Evolutionary conservation across 805 yeast genomes (phyloP).

Genomic region (Yarrowia divulgata): DNA sequence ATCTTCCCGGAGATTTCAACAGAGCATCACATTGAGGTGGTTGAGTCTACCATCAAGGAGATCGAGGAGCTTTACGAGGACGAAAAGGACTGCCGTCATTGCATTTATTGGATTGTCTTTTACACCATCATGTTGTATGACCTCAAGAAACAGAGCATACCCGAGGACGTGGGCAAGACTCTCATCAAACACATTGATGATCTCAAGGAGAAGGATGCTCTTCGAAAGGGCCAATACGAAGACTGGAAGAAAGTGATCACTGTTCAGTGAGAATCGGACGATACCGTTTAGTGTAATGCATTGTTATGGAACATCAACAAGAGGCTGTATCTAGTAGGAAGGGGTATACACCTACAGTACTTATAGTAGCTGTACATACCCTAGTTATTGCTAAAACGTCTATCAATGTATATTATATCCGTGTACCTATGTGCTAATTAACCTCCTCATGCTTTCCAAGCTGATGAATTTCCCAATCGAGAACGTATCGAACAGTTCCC

Average conservation of each 20-base stretch:
- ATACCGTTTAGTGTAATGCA: background rate
- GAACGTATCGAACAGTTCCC: slow-evolving; percentile 49
- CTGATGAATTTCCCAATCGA: slow-evolving; percentile 47
- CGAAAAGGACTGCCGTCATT: slow-evolving; percentile 78
- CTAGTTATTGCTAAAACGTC: too few species aligned
- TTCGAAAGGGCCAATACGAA: slow-evolving; percentile 46
- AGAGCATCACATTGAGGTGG: slow-evolving; percentile 52
- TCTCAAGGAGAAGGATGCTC: slow-evolving; percentile 46
- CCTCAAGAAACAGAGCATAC: slow-evolving; percentile 36
- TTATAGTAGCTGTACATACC: too few species aligned
- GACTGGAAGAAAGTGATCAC: slow-evolving; percentile 28
- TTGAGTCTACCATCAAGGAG: slow-evolving; percentile 57
- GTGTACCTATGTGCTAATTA: slow-evolving; percentile 12
- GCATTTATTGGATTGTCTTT: slow-evolving; percentile 66
- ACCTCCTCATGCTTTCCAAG: slow-evolving; percentile 42
- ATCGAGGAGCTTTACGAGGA: slow-evolving; percentile 71
- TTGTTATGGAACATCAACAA: background rate
- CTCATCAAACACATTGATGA: slow-evolving; percentile 50
- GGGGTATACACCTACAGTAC: too few species aligned
- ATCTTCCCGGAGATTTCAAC: slow-evolving; percentile 47
- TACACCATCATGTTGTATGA: slow-evolving; percentile 48
- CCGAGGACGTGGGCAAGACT: slow-evolving; percentile 47
- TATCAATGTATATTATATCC: too few species aligned
- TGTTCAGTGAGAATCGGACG: background rate
- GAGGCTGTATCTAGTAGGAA: too few species aligned